Conservation (phyloP, 192 early-diverging fungal genomes). For the Coemansia sp. region DNA sequence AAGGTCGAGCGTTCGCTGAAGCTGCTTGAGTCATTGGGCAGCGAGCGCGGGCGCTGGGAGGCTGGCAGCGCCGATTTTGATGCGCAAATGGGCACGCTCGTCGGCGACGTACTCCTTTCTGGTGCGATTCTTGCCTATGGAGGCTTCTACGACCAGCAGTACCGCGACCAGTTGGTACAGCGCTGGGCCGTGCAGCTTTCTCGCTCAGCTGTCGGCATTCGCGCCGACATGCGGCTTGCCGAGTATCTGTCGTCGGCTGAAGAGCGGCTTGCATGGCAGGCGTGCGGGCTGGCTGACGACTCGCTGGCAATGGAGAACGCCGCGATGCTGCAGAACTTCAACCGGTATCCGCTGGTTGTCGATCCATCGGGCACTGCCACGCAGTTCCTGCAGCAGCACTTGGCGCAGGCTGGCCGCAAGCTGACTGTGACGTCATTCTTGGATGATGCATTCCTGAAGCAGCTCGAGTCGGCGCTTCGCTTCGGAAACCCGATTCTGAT, state of each 20-base stretch:
- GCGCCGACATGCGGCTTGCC: conserved; percentile 76
- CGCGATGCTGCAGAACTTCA: conserved; percentile 92
- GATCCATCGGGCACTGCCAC: conserved; percentile 96
- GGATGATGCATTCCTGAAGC: conserved; percentile 96
- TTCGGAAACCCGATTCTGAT: conserved; percentile 98
- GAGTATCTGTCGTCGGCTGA: conserved; percentile 92
- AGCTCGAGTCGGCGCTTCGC: conserved; percentile 93
- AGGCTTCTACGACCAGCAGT: conserved; percentile 97
- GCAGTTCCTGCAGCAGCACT: conserved; percentile 75
- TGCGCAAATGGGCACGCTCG: conserved; percentile 95
- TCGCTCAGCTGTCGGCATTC: conserved; percentile 51
- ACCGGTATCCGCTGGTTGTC: conserved; percentile 96
- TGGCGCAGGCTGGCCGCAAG: conserved; percentile 56
- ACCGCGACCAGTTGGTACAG: conserved; percentile 75
- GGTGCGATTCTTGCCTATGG: conserved; percentile 96
- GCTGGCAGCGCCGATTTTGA: conserved; percentile 86
- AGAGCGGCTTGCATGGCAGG: conserved; percentile 88
- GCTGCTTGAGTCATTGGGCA: conserved; percentile 83
- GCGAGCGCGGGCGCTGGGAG: conserved; percentile 94
- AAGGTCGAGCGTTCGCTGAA: conserved; percentile 91
- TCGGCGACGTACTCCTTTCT: conserved; percentile 92
- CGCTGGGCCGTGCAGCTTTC: conserved; percentile 74
- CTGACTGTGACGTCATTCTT: conserved; percentile 96
- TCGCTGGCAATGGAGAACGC: conserved; percentile 95
- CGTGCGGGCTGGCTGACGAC: conserved; percentile 81